Evolutionary conservation across 1,284 basidiomycete genomes (phyloP).

Genomic region (Sporisorium iseilematis-ciliati): DNA sequence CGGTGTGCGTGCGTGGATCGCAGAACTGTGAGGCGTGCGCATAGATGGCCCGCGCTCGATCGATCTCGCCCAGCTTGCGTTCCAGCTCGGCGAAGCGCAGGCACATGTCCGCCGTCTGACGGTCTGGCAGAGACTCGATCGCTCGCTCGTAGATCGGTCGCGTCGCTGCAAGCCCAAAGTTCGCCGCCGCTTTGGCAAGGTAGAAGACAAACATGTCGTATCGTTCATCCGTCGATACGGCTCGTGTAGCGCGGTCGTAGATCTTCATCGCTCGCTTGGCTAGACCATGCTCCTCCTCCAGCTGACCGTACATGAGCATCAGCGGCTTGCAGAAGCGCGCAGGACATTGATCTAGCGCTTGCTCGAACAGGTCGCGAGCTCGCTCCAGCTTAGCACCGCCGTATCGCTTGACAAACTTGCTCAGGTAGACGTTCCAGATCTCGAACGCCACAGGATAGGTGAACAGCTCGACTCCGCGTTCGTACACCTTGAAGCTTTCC

Average conservation of each 20-base stretch:
- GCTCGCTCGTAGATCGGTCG: constrained; percentile 96
- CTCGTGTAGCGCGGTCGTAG: constrained; percentile 89
- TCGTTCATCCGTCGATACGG: constrained; percentile 88
- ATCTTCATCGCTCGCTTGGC: constrained; percentile 96
- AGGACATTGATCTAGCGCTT: constrained; percentile 95
- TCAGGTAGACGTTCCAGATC: constrained; percentile 98
- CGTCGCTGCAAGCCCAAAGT: constrained; percentile 95
- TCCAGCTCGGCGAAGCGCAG: constrained; percentile 94
- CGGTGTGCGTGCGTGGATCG: constrained; percentile 85
- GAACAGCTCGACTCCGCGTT: constrained; percentile 96
- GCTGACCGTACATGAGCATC: constrained; percentile 92
- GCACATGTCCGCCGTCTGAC: constrained; percentile 97
- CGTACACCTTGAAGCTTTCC: constrained; percentile 98
- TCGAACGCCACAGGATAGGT: constrained; percentile 98
- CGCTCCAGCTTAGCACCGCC: constrained; percentile 94
- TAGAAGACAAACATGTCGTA: constrained; percentile 98
- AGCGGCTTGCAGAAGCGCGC: constrained; percentile 93
- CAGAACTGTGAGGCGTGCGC: constrained; percentile 98
- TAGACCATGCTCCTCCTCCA: constrained; percentile 94
- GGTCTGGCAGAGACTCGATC: constrained; percentile 91
- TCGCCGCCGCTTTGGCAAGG: constrained; percentile 91
- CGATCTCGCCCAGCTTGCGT: constrained; percentile 97
- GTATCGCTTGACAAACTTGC: constrained; percentile 96
- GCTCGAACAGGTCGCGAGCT: constrained; percentile 95
- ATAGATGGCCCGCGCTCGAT: constrained; percentile 94